These are phyloP conservation scores for Pythium periplocum DNA, from an alignment of 352 stramenopile species.

Conservation along the genomic window DNA sequence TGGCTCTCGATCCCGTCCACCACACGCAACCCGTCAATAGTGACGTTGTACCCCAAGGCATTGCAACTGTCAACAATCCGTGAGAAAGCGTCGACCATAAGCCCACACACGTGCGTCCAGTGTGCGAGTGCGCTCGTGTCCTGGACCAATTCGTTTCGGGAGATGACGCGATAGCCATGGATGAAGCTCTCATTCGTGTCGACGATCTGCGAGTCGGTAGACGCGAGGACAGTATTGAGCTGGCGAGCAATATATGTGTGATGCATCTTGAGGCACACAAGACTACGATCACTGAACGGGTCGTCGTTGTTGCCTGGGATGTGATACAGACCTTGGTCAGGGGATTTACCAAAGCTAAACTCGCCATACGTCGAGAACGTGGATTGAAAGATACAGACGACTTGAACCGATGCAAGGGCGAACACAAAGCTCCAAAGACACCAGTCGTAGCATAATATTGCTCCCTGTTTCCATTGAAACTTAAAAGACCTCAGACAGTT, in stretches of 20 bases:
- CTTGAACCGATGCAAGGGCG: slow-evolving; percentile 21
- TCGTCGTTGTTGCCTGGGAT: slow-evolving; percentile 36
- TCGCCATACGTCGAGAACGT: not conserved
- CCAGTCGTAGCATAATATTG: too few species aligned
- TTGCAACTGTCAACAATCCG: slow-evolving; percentile 16
- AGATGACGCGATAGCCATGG: slow-evolving; percentile 23
- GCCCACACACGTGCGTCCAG: slow-evolving; percentile 15
- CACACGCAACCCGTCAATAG: slow-evolving; percentile 12
- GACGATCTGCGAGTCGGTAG: not conserved
- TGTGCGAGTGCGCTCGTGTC: not conserved
- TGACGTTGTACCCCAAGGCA: slow-evolving; percentile 23
- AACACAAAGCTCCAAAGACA: slow-evolving; percentile 23
- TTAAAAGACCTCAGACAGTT: too few species aligned
- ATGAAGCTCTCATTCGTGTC: slow-evolving; percentile 4
- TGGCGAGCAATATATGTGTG: slow-evolving; percentile 25
- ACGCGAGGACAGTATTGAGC: slow-evolving; percentile 15
- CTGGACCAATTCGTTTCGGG: slow-evolving; percentile 7
- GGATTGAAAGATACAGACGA: slow-evolving; percentile 16
- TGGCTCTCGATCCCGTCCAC: slow-evolving; percentile 16
- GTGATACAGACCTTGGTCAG: slow-evolving; percentile 6
- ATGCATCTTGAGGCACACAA: slow-evolving; percentile 27
- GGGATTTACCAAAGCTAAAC: slow-evolving; percentile 9
- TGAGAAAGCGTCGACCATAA: slow-evolving; percentile 11
- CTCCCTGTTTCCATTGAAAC: too few species aligned
- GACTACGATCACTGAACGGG: slow-evolving; percentile 33